These are phyloP conservation scores for Flagelloscypha sp. DNA, from an alignment of 768 basidiomycete genomes.

Conservation along the genomic window DNA sequence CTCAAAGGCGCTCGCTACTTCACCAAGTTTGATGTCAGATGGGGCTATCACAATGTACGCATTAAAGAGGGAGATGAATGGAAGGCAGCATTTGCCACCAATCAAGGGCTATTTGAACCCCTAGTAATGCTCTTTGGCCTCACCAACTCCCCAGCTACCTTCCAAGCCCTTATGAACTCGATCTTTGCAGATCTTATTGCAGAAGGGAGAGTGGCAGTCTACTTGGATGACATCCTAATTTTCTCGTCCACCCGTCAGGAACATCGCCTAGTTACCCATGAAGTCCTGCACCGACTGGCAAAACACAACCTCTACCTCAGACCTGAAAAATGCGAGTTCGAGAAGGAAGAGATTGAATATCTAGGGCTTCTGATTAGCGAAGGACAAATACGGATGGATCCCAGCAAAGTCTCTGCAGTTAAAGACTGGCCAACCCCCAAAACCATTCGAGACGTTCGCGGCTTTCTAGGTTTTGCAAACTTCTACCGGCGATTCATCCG, in stretches of 20 bases:
- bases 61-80: constrained; percentile 33
- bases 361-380: constrained; percentile 21
- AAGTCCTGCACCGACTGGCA: constrained; percentile 19
- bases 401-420: constrained; percentile 21
- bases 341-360: constrained; percentile 17
- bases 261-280: constrained; percentile 9
- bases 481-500: constrained; percentile 23
- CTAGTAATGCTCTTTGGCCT: constrained; percentile 31
- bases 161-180: constrained; percentile 20
- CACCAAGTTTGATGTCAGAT: constrained; percentile 30
- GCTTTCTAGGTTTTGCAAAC: constrained; percentile 21
- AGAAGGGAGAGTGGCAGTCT: constrained; percentile 28
- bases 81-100: constrained; percentile 32
- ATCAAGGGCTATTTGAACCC: constrained; percentile 29
- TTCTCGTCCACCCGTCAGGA: constrained; percentile 16
- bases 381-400: constrained; percentile 22
- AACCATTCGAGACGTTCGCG: constrained; percentile 12
- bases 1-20: constrained; percentile 19
- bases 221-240: constrained; percentile 37
- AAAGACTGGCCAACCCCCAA: constrained; percentile 20
- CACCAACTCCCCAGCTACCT: constrained; percentile 29
- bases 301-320: constrained; percentile 26
- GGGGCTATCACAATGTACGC: constrained; percentile 34
- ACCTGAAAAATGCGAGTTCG: constrained; percentile 29
- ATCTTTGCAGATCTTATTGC: constrained; percentile 23